Conservation (phyloP, 2,329 filamentous ascomycete species). For the Dactylellina leptospora region DNA sequence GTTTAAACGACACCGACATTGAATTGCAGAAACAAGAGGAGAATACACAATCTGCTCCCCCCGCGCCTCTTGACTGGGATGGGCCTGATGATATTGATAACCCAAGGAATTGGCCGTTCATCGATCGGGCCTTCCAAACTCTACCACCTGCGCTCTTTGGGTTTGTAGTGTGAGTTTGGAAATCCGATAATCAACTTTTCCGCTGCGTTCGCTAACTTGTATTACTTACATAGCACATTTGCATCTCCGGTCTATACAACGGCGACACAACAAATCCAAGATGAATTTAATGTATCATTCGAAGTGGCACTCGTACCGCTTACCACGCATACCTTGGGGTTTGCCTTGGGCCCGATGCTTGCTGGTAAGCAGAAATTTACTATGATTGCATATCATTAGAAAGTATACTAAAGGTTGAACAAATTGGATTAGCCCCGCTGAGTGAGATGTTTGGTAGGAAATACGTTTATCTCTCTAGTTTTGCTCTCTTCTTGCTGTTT, state of each 20-base stretch:
- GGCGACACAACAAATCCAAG: slow-evolving; percentile 46
- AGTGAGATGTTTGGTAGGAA: slow-evolving; percentile 54
- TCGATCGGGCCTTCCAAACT: slow-evolving; percentile 59
- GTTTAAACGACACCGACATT: slow-evolving; percentile 13
- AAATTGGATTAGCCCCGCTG: slow-evolving; percentile 37
- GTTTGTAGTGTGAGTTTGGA: slow-evolving; percentile 59
- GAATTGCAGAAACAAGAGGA: slow-evolving; percentile 22
- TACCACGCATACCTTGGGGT: slow-evolving; percentile 55
- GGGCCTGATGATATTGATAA: slow-evolving; percentile 60
- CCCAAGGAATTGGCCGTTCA: slow-evolving; percentile 60
- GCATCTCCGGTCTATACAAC: slow-evolving; percentile 55
- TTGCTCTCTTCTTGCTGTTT: slow-evolving; percentile 57
- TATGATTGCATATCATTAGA: neutral
- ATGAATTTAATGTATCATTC: slow-evolving; percentile 48
- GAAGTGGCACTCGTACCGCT: slow-evolving; percentile 54
- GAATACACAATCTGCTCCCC: neutral
- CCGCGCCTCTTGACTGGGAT: slow-evolving; percentile 57
- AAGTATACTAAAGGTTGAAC: slow-evolving; percentile 37
- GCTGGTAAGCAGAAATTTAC: slow-evolving; percentile 25
- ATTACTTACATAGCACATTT: slow-evolving; percentile 48
- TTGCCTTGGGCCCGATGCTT: slow-evolving; percentile 56
- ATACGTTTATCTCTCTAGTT: slow-evolving; percentile 57
- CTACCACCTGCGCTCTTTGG: slow-evolving; percentile 59
- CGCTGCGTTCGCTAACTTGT: neutral
- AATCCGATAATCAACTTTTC: neutral